Conservation (phyloP, 2,329 filamentous ascomycete species). For the Arthrobotrys musiformis region DNA sequence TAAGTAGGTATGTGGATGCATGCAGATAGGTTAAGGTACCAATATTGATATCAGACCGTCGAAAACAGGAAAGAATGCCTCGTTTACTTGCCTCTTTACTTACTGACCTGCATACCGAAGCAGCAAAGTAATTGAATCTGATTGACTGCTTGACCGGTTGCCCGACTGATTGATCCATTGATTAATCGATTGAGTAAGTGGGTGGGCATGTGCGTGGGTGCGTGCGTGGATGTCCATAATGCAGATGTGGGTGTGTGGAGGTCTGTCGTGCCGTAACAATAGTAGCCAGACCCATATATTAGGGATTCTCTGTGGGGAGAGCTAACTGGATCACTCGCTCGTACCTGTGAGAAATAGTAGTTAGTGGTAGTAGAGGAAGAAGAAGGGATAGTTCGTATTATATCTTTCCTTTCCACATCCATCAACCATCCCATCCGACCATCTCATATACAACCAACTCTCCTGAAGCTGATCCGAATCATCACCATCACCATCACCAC, state of each 20-base stretch:
- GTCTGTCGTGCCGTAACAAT: neutral
- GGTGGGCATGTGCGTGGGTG: neutral
- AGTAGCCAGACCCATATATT: no score
- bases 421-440: conserved; percentile 14
- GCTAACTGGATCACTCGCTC: no score
- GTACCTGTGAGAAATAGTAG: no score
- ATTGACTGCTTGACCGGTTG: neutral
- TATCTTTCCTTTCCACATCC: neutral
- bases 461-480: conserved; percentile 12
- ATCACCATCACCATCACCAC: no score
- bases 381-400: neutral
- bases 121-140: neutral
- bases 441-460: conserved; percentile 39
- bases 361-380: neutral
- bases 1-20: conserved; percentile 43
- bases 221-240: neutral
- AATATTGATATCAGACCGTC: neutral
- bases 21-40: conserved; percentile 41
- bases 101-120: neutral
- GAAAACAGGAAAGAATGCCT: conserved; percentile 15
- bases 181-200: neutral
- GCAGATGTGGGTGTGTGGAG: neutral
- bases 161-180: neutral
- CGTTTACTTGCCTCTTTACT: no score
- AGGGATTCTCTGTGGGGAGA: neutral